A percentile compares a stretch with the other conserved stretches of the same genome.
phyloP scores from a whole-genome alignment of 2,329 filamentous ascomycete species.

The Penicillium brevicompactum region DNA sequence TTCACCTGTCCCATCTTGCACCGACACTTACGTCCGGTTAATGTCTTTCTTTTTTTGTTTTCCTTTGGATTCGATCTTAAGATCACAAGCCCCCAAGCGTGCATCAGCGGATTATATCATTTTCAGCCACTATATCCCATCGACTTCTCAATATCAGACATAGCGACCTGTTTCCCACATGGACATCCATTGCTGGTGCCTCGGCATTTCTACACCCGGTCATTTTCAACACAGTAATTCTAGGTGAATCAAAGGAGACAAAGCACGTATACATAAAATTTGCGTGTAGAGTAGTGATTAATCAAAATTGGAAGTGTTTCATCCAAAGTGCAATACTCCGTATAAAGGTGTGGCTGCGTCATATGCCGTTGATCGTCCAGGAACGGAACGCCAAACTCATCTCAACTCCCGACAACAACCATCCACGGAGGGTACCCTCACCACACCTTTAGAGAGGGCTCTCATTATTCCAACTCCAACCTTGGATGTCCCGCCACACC shows the following conservation, averaged over 20 bases:
- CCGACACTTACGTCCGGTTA: conserved; percentile 17
- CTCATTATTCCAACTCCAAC: not conserved
- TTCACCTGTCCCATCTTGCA: conserved; percentile 17
- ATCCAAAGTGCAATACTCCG: not conserved
- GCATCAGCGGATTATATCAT: not conserved
- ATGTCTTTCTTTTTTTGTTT: conserved; percentile 13
- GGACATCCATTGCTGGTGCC: not conserved
- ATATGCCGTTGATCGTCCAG: conserved; percentile 8
- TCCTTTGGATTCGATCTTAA: not conserved
- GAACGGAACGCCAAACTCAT: conserved; percentile 11
- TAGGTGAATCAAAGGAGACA: too few species aligned
- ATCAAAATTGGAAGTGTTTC: not conserved
- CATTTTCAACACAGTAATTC: too few species aligned
- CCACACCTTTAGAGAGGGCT: conserved; percentile 9
- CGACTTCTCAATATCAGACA: conserved; percentile 10
- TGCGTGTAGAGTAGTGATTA: not conserved
- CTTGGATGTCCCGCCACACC: conserved; percentile 22
- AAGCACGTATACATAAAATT: too few species aligned
- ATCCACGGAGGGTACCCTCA: not conserved
- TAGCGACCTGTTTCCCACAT: not conserved
- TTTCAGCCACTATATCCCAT: conserved; percentile 17
- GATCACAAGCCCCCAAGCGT: not conserved
- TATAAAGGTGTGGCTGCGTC: conserved; percentile 1
- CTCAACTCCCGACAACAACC: not conserved
- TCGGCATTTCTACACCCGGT: not conserved